Evolutionary conservation across 2,329 filamentous ascomycete genomes (phyloP).

Genomic region (Acephala macrosclerotiorum): DNA sequence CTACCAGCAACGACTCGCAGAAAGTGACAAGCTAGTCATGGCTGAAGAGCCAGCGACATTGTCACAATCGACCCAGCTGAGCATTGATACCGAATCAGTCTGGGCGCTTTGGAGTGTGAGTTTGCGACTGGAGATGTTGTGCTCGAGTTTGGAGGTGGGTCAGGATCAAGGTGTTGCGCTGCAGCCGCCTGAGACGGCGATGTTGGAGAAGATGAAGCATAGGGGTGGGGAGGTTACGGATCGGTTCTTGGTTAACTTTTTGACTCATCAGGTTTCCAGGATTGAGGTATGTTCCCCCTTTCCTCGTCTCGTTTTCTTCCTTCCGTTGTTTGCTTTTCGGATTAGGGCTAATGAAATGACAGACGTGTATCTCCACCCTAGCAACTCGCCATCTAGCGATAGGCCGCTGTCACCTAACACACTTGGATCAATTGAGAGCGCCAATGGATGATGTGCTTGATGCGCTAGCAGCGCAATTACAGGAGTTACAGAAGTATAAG

Average conservation of each 20-base stretch:
- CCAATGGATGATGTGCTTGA: constrained; percentile 78
- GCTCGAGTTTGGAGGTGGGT: constrained; percentile 81
- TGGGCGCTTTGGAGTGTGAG: constrained; percentile 92
- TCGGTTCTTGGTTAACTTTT: constrained; percentile 83
- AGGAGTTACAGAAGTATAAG: constrained; percentile 69
- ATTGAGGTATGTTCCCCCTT: constrained; percentile 74
- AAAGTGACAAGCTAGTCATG: constrained; percentile 51
- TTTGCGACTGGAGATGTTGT: constrained; percentile 90
- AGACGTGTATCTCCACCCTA: constrained; percentile 85
- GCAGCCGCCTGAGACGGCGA: constrained; percentile 81
- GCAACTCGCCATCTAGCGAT: constrained; percentile 79
- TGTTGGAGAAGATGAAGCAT: constrained; percentile 77
- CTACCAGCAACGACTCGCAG: constrained; percentile 56
- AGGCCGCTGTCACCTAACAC: constrained; percentile 67
- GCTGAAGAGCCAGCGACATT: constrained; percentile 61
- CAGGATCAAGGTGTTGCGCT: constrained; percentile 61
- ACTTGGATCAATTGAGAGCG: constrained; percentile 75
- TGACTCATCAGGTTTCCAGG: constrained; percentile 93
- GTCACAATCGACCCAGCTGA: constrained; percentile 69
- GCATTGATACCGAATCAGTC: constrained; percentile 76
- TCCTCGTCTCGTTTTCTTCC: neutral
- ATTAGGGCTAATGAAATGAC: constrained; percentile 31
- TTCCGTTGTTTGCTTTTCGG: neutral
- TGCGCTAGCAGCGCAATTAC: constrained; percentile 66
- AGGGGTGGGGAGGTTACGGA: constrained; percentile 88